Percentiles rank a stretch among this genome's conserved stretches.
Evolutionary conservation across 331 rosid genomes (phyloP).

Genomic region (Dryas integrifolia): DNA sequence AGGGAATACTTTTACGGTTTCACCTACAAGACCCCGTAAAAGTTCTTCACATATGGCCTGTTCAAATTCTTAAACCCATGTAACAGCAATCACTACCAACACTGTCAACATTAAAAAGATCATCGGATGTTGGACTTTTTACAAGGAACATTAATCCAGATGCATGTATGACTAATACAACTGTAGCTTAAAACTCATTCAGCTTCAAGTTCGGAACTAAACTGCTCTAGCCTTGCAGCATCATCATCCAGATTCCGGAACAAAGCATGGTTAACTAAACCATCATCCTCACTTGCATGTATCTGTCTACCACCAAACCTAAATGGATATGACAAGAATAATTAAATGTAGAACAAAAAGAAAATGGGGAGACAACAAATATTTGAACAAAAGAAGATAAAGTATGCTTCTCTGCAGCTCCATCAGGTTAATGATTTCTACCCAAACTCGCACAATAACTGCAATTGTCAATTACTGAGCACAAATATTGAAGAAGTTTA

Average conservation of each 20-base stretch:
- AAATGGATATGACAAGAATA: slow-evolving; percentile 4
- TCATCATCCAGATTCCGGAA: slow-evolving; percentile 70
- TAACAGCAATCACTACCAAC: slow-evolving; percentile 2
- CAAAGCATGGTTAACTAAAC: slow-evolving; percentile 65
- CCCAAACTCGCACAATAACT: not conserved
- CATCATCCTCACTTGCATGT: slow-evolving; percentile 90
- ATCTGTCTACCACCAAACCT: slow-evolving; percentile 95
- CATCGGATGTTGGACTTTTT: not conserved
- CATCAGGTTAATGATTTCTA: not conserved
- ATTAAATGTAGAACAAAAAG: slow-evolving; percentile 5
- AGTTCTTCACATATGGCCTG: not conserved
- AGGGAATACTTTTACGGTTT: not conserved
- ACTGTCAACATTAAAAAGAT: not conserved
- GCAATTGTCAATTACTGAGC: not conserved
- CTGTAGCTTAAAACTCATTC: slow-evolving; percentile 35
- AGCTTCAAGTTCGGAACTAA: slow-evolving; percentile 87
- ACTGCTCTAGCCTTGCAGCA: slow-evolving; percentile 72
- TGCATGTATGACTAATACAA: not conserved
- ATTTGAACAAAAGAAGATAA: not conserved
- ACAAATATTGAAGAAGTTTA: not conserved
- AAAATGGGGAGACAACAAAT: not conserved
- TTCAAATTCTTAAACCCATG: not conserved
- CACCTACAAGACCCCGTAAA: not conserved
- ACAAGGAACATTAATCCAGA: slow-evolving; percentile 7
- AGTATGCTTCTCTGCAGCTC: not conserved